phyloP scores from a whole-genome alignment of 768 basidiomycete species.

The Panaeolus cyanescens region DNA sequence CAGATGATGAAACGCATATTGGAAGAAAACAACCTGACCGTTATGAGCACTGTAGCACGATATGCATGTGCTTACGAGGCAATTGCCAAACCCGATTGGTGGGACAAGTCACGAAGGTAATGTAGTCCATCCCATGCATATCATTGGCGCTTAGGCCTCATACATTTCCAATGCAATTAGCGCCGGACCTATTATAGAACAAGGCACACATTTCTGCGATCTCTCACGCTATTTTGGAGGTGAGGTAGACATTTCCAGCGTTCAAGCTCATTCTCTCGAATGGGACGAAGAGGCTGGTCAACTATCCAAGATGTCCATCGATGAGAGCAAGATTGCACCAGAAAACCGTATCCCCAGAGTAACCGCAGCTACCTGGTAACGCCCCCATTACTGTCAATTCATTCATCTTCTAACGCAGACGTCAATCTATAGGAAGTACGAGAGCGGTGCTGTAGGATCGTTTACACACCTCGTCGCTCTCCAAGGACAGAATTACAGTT shows the following conservation, averaged over 20 bases:
- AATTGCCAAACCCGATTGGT: constrained; percentile 86
- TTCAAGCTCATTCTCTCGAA: constrained; percentile 86
- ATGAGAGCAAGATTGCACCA: constrained; percentile 82
- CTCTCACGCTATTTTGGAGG: constrained; percentile 97
- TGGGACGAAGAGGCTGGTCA: constrained; percentile 89
- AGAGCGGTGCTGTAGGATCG: constrained; percentile 89
- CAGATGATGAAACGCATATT: constrained; percentile 98
- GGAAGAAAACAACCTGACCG: constrained; percentile 88
- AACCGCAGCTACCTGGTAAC: constrained; percentile 89
- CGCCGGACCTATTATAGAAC: constrained; percentile 83
- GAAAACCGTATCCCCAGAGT: constrained; percentile 94
- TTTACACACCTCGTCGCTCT: constrained; percentile 90
- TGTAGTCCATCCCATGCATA: neutral
- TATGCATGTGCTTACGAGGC: constrained; percentile 88
- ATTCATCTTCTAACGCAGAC: neutral
- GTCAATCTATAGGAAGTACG: constrained; percentile 75
- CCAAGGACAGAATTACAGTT: constrained; percentile 92
- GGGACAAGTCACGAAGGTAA: constrained; percentile 88
- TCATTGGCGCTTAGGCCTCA: neutral
- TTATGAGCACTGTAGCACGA: constrained; percentile 95
- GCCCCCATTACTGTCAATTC: constrained; percentile 17
- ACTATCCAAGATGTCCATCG: constrained; percentile 77
- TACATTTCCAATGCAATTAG: constrained; percentile 32
- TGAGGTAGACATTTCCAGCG: constrained; percentile 83
- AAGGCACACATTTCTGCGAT: constrained; percentile 97